These are phyloP conservation scores for Lentinula raphanica DNA, from an alignment of 768 basidiomycete species.

Conservation along the genomic window DNA sequence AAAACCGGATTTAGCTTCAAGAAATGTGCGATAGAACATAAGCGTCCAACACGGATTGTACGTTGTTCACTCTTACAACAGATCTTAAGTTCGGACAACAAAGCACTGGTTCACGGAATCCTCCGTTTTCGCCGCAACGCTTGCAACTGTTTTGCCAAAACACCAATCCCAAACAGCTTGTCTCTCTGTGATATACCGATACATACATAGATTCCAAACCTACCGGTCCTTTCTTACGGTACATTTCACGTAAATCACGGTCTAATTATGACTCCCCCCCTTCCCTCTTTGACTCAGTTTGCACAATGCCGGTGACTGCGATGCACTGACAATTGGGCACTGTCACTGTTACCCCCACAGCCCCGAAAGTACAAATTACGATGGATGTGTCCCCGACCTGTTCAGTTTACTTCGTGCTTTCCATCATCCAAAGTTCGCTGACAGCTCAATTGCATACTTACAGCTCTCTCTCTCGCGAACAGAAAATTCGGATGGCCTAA, in stretches of 20 bases:
- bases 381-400: no score
- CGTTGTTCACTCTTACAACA: neutral
- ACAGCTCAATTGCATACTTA: no score
- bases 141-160: neutral
- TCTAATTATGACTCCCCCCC: neutral
- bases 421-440: neutral
- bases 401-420: neutral
- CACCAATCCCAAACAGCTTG: neutral
- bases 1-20: neutral
- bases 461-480: neutral
- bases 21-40: neutral
- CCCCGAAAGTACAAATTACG: no score
- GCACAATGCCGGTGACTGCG: no score
- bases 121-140: neutral
- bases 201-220: neutral
- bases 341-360: neutral
- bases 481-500: conserved; percentile 3
- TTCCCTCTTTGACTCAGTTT: neutral
- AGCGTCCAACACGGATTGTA: neutral
- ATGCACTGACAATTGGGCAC: neutral
- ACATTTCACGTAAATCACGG: neutral
- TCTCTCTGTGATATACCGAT: neutral
- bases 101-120: neutral
- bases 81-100: neutral
- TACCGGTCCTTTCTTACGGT: neutral